These are phyloP conservation scores for Dimocarpus longan DNA, from an alignment of 345 rosid genomes.

Conservation along the genomic window DNA sequence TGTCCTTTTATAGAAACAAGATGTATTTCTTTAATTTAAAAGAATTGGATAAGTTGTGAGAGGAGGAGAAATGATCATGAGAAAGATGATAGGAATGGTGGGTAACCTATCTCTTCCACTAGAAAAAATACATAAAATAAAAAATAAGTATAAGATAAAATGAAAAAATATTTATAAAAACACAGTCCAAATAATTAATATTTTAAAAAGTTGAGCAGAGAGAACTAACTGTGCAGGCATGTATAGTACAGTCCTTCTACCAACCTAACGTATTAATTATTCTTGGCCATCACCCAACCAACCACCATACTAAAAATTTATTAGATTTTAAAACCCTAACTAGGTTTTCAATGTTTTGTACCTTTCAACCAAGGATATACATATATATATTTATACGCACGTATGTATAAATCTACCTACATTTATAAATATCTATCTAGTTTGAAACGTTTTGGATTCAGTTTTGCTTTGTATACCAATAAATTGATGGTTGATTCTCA, in stretches of 20 bases:
- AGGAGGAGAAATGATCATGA: constrained; percentile 55
- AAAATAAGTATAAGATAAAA: neutral
- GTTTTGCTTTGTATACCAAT: neutral
- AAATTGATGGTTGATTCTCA: constrained; percentile 11
- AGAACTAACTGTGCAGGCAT: neutral
- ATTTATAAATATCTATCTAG: no score
- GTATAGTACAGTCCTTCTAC: constrained; percentile 29
- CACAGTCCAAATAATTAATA: neutral
- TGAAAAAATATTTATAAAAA: neutral
- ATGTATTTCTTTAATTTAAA: constrained; percentile 6
- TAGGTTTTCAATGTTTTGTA: constrained; percentile 2
- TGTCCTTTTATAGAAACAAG: constrained; percentile 22
- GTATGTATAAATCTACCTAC: no score
- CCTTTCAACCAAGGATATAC: neutral
- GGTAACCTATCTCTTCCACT: constrained; percentile 43
- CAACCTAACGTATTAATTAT: constrained; percentile 42
- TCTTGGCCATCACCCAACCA: constrained; percentile 30
- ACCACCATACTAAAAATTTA: neutral
- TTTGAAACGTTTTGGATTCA: constrained; percentile 3
- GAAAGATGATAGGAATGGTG: constrained; percentile 35
- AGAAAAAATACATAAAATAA: neutral
- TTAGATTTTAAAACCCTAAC: constrained; percentile 12
- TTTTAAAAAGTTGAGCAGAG: constrained; percentile 29
- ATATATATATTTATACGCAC: neutral
- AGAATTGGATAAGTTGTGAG: constrained; percentile 59